Percentiles rank a stretch among this genome's conserved stretches.
Conservation (phyloP, 2,329 filamentous ascomycete species). For the Sarocladiaceae sp. region DNA sequence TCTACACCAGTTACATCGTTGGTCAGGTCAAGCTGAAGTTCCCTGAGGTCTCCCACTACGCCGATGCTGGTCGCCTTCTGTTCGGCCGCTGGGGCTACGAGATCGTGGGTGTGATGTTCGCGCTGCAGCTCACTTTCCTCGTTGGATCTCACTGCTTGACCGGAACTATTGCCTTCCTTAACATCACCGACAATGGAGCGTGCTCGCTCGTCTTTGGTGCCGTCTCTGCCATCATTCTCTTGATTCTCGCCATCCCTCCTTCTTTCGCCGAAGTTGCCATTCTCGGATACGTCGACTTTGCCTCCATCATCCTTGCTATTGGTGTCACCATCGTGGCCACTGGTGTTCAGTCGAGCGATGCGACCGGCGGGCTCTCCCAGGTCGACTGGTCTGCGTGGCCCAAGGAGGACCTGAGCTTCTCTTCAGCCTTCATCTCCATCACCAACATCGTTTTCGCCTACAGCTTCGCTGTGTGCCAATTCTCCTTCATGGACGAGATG, state of each 20-base stretch:
- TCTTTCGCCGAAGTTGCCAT: slow-evolving; percentile 46
- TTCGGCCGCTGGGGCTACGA: slow-evolving; percentile 58
- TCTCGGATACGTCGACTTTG: slow-evolving; percentile 51
- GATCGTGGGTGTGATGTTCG: slow-evolving; percentile 56
- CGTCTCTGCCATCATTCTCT: slow-evolving; percentile 41
- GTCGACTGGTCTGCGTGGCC: slow-evolving; percentile 43
- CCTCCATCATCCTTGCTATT: slow-evolving; percentile 60
- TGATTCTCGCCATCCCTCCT: slow-evolving; percentile 41
- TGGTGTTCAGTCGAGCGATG: slow-evolving; percentile 37
- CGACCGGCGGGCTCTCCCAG: slow-evolving; percentile 25
- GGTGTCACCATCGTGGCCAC: slow-evolving; percentile 64
- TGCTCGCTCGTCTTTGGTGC: slow-evolving; percentile 43
- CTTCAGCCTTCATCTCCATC: slow-evolving; percentile 55
- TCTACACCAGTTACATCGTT: slow-evolving; percentile 43
- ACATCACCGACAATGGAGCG: slow-evolving; percentile 51
- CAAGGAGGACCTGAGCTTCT: slow-evolving; percentile 40
- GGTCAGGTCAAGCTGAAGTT: slow-evolving; percentile 44
- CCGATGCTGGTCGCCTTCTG: slow-evolving; percentile 62
- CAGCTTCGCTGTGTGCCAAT: slow-evolving; percentile 49
- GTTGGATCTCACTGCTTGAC: slow-evolving; percentile 69
- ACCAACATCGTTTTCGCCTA: slow-evolving; percentile 71
- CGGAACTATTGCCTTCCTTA: slow-evolving; percentile 65
- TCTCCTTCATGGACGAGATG: slow-evolving; percentile 52
- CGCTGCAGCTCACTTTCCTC: slow-evolving; percentile 63
- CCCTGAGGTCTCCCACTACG: slow-evolving; percentile 61